Conservation (phyloP, 148 eudicot species). For the Cornus suecica region DNA sequence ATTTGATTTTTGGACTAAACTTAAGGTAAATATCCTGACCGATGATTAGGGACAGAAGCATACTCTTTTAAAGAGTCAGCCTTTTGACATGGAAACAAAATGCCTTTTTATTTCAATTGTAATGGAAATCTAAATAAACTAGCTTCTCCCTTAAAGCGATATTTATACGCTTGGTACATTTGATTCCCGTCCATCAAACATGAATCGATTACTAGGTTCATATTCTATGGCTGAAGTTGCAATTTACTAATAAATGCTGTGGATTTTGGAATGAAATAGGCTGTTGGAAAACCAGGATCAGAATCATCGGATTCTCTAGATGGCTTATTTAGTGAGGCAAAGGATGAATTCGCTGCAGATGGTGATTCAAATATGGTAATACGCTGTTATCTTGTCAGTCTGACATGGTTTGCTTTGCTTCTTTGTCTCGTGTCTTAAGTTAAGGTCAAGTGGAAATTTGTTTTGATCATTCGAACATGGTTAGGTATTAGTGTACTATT, state of each 20-base stretch:
- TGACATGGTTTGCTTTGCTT: neutral
- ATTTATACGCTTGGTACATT: neutral
- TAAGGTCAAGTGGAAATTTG: too few species aligned
- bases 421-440: too few species aligned
- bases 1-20: neutral
- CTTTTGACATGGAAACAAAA: neutral
- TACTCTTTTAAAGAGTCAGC: neutral
- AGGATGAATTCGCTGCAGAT: conserved; percentile 21
- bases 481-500: too few species aligned
- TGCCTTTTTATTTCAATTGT: neutral
- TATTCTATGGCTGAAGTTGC: neutral
- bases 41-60: neutral
- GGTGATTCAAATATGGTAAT: conserved; percentile 37
- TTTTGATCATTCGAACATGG: too few species aligned
- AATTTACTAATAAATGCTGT: neutral
- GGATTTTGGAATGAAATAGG: conserved; percentile 23
- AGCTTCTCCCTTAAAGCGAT: neutral
- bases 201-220: neutral
- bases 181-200: neutral
- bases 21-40: neutral
- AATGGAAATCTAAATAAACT: neutral
- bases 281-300: conserved; percentile 32
- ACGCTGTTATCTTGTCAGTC: conserved; percentile 12
- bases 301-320: conserved; percentile 40
- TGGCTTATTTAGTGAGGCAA: conserved; percentile 25